These are phyloP conservation scores for Monosporascus sp. DNA, from an alignment of 2,329 filamentous ascomycete genomes.

Conservation along the genomic window DNA sequence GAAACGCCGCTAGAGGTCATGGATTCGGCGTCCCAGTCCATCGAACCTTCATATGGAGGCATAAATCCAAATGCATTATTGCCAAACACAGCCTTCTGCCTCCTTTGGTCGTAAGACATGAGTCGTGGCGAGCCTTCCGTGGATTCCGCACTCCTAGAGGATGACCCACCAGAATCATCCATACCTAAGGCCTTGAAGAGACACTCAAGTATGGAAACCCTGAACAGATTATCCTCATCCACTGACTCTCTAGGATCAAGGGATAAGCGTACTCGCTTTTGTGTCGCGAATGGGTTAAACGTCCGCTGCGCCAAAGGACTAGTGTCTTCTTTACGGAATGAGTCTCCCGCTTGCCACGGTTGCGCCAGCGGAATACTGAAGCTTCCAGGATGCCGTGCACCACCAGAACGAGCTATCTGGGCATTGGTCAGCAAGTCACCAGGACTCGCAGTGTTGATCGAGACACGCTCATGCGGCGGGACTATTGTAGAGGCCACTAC, in stretches of 20 bases:
- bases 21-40: slow-evolving; percentile 83
- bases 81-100: slow-evolving; percentile 73
- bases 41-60: slow-evolving; percentile 71
- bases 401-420: slow-evolving; percentile 60
- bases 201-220: slow-evolving; percentile 86
- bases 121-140: slow-evolving; percentile 81
- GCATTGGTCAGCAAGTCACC: slow-evolving; percentile 79
- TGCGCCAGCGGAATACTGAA: slow-evolving; percentile 23
- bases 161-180: slow-evolving; percentile 57
- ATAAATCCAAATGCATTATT: slow-evolving; percentile 89
- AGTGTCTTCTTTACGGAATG: slow-evolving; percentile 30
- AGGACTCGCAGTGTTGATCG: slow-evolving; percentile 53
- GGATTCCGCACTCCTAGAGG: slow-evolving; percentile 64
- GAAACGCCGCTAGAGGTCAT: slow-evolving; percentile 66
- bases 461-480: slow-evolving; percentile 36
- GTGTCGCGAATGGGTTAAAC: slow-evolving; percentile 54
- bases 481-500: slow-evolving; percentile 36
- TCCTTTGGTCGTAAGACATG: slow-evolving; percentile 75
- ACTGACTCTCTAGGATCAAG: slow-evolving; percentile 72
- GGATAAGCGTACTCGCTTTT: slow-evolving; percentile 43
- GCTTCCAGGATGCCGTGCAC: slow-evolving; percentile 35
- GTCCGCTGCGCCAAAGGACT: slow-evolving; percentile 46
- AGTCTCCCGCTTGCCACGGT: slow-evolving; percentile 22
- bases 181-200: slow-evolving; percentile 93
- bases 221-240: slow-evolving; percentile 84